These are phyloP conservation scores for Delitschia confertaspora DNA, from an alignment of 495 filamentous ascomycete genomes.

Conservation along the genomic window DNA sequence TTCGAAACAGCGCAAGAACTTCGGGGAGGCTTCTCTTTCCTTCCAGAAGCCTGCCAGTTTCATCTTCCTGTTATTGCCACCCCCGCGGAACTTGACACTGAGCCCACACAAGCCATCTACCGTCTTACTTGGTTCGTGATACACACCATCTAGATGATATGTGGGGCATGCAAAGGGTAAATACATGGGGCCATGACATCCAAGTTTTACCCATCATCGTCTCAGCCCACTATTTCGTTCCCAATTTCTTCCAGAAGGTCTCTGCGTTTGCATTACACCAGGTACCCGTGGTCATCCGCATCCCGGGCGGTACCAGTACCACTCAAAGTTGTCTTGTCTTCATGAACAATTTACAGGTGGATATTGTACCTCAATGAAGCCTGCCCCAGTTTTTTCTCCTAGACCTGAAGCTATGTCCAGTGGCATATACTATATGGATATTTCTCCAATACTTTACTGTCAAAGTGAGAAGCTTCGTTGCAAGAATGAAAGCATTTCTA, in stretches of 20 bases:
- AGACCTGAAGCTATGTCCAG: slow-evolving; percentile 3
- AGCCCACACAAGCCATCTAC: too few relatives aligned
- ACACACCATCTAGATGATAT: too few relatives aligned
- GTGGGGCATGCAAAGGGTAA: slow-evolving; percentile 14
- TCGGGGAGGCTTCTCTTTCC: neutral
- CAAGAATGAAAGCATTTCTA: too few relatives aligned
- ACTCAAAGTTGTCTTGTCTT: slow-evolving; percentile 14
- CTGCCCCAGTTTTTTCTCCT: neutral
- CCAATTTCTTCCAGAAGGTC: slow-evolving; percentile 24
- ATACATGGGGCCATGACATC: slow-evolving; percentile 11
- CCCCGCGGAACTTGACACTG: too few relatives aligned
- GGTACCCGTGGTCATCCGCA: slow-evolving; percentile 3
- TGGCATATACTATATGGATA: slow-evolving; percentile 6
- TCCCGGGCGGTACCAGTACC: slow-evolving; percentile 4
- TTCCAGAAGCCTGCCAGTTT: slow-evolving; percentile 21
- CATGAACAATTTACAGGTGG: slow-evolving; percentile 15
- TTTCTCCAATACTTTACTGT: slow-evolving; percentile 1
- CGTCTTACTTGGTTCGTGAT: too few relatives aligned
- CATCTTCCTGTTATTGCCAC: neutral
- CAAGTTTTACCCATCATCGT: slow-evolving; percentile 11
- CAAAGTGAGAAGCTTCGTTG: neutral
- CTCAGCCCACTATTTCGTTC: slow-evolving; percentile 13
- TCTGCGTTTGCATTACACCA: slow-evolving; percentile 2
- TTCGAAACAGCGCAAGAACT: too few relatives aligned
- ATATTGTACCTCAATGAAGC: slow-evolving; percentile 3